These are phyloP conservation scores for Epicoccum nigrum DNA, from an alignment of 2,329 filamentous ascomycete species.

Conservation along the genomic window DNA sequence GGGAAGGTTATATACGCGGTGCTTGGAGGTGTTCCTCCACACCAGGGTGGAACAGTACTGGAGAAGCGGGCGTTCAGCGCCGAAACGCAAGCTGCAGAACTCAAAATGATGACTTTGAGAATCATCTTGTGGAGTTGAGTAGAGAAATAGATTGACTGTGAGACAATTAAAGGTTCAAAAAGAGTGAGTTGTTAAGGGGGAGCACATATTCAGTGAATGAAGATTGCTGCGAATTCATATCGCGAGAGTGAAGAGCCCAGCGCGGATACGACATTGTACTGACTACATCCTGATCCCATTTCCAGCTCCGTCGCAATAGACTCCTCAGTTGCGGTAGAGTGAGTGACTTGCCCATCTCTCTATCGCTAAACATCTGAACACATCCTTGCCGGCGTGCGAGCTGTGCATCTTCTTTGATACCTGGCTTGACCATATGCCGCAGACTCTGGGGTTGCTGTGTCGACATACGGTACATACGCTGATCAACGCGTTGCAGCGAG, in stretches of 20 bases:
- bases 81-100: slow-evolving; percentile 21
- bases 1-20: neutral
- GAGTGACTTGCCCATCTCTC: neutral
- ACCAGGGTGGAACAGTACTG: neutral
- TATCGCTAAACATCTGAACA: slow-evolving; percentile 7
- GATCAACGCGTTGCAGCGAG: too few species aligned
- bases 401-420: neutral
- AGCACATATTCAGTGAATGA: slow-evolving; percentile 11
- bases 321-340: neutral
- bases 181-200: neutral
- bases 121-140: slow-evolving; percentile 16
- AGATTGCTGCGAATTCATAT: too few species aligned
- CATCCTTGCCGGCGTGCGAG: neutral
- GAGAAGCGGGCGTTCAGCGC: slow-evolving; percentile 23
- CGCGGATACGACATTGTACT: neutral
- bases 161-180: neutral
- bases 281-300: slow-evolving; percentile 7
- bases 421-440: slow-evolving; percentile 4
- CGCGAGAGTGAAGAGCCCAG: neutral
- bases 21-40: neutral
- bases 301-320: neutral
- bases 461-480: neutral
- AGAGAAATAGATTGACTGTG: slow-evolving; percentile 18
- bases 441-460: neutral
- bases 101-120: slow-evolving; percentile 12